Evolutionary conservation across 495 filamentous ascomycete genomes (phyloP).

Genomic region (Astrothelium macrocarpum): DNA sequence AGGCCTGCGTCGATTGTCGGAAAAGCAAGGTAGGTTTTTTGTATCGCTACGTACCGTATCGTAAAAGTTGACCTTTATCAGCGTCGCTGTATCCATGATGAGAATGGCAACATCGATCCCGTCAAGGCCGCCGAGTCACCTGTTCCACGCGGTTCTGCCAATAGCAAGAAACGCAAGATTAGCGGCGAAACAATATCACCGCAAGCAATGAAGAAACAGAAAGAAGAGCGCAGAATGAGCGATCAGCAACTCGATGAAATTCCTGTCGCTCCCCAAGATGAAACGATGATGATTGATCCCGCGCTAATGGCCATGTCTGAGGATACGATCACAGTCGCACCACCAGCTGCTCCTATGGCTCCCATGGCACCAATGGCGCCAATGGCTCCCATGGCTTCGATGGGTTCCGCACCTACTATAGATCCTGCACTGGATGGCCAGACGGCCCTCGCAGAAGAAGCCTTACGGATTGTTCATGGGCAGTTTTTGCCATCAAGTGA

Average conservation of each 20-base stretch:
- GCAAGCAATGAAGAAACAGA: constrained; percentile 12
- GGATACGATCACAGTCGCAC: neutral
- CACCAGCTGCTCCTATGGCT: neutral
- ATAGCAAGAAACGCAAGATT: constrained; percentile 15
- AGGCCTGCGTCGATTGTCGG: constrained; percentile 57
- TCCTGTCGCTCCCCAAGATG: constrained; percentile 6
- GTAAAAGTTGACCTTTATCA: constrained; percentile 27
- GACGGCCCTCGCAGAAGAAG: neutral
- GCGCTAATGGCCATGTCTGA: neutral
- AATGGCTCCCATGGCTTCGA: neutral
- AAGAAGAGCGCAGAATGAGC: constrained; percentile 4
- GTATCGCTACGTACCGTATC: neutral
- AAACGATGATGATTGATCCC: constrained; percentile 3
- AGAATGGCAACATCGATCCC: constrained; percentile 53
- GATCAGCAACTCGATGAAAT: neutral
- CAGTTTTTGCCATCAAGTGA: neutral
- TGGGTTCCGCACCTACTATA: neutral
- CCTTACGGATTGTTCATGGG: neutral
- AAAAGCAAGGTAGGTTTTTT: constrained; percentile 52
- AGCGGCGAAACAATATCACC: constrained; percentile 9
- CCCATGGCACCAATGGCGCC: neutral
- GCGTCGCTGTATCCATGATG: constrained; percentile 62
- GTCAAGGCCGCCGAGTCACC: constrained; percentile 51
- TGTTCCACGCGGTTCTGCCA: constrained; percentile 45
- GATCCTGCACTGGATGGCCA: neutral